Conservation (phyloP, 1,284 basidiomycete genomes). For the Pseudozyma sp. region DNA sequence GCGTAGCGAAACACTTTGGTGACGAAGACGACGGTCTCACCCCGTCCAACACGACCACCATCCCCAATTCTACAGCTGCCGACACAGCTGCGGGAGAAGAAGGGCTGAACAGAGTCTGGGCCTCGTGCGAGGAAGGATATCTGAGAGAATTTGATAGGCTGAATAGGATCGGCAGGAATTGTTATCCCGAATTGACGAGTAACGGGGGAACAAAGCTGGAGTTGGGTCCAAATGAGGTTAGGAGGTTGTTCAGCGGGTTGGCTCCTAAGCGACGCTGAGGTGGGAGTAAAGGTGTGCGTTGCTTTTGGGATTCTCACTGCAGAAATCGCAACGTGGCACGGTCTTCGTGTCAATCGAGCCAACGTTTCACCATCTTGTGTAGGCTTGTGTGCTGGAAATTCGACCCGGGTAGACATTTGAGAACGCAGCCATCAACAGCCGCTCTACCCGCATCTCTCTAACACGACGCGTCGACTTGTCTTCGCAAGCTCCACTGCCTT, state of each 20-base stretch:
- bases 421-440: no score
- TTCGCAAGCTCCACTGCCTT: not conserved
- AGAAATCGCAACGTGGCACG: not conserved
- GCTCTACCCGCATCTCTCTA: no score
- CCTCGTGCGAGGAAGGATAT: slow-evolving; percentile 47
- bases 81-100: slow-evolving; percentile 14
- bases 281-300: not conserved
- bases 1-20: slow-evolving; percentile 92
- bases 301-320: not conserved
- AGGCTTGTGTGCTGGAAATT: not conserved
- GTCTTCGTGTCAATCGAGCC: no score
- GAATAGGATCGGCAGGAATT: slow-evolving; percentile 38
- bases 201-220: slow-evolving; percentile 16
- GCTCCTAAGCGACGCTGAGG: slow-evolving; percentile 20
- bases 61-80: not conserved
- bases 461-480: no score
- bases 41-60: not conserved
- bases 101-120: slow-evolving; percentile 52
- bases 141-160: slow-evolving; percentile 44
- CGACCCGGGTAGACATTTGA: not conserved
- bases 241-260: slow-evolving; percentile 27
- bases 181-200: slow-evolving; percentile 38
- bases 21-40: slow-evolving; percentile 73
- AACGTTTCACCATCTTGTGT: no score
- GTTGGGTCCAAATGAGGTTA: slow-evolving; percentile 30